Evolutionary conservation across 1,139 yeast species (phyloP), one percentile per base, ranked within the genome.

Genomic region (Magnusiomyces starmeri): DNA sequence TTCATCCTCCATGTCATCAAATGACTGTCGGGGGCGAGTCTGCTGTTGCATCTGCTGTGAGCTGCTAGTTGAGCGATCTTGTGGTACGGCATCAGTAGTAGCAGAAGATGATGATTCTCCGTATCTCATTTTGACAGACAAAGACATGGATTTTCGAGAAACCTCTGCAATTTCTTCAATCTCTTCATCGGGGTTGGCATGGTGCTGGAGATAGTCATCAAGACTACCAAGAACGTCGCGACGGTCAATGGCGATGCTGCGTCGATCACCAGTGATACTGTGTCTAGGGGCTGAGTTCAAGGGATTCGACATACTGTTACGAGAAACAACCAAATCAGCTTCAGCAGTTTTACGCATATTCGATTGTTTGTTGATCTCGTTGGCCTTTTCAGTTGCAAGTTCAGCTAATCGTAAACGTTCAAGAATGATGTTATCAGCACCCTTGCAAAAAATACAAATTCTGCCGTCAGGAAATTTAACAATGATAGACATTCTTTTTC

Each of bases 401-500:
- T 75, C 78, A 2, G 68, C 56, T 56, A 84, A 75, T 51, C 75
- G 75, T 55, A 90, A 70, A 54, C 85, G 77, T 54, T 90, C 96
- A 56, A 90, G 67, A 50, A 94, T 86, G n/a, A 92, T 76, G 62
- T 88, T 88, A 66, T 94, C 98, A 0, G 99, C 98, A 51, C 97
- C 98, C 69, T 94, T 94, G 70, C 96, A 87, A 47, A 94, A 73
- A 53, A 92, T 65, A 51, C 92, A 80, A 22, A 89, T 76, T 56
- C 85, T 76, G n/a, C 80, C 81, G 64, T 86, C 87, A 0, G 97
- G 97, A 60, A 87, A 81, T 58, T 71, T 75, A 1, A 90, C 83
- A 7, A 92, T 68, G n/a, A 85, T 80, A 0, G 97, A 87, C 99
- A 94, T 94, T 64, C 98, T 78, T 69, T 94, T 94, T 61, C 99